Percentiles rank a stretch among this genome's conserved stretches.
These are phyloP conservation scores for Rhodotorula taiwanensis DNA, from an alignment of 768 basidiomycete species.

Conservation along the genomic window DNA sequence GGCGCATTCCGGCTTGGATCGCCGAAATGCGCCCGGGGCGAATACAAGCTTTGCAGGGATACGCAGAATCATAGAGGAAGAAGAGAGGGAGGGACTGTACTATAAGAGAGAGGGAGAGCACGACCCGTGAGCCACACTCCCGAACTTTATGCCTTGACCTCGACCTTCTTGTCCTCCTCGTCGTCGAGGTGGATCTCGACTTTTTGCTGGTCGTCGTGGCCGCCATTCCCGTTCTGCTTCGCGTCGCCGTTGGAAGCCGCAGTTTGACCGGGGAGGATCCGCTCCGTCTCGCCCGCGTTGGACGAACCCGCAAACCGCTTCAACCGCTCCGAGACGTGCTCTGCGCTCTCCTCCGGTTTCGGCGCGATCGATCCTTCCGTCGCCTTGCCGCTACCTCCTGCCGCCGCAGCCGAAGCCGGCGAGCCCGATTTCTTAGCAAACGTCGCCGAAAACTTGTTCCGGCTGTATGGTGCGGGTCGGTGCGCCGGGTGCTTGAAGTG, in stretches of 20 bases:
- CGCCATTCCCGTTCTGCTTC: background rate
- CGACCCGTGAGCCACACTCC: too few relatives aligned
- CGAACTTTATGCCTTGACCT: background rate
- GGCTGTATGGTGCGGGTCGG: constrained; percentile 1
- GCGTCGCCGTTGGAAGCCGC: constrained; percentile 3
- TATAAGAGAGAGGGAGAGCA: too few relatives aligned
- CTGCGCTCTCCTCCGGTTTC: constrained; percentile 25
- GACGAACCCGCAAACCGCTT: constrained; percentile 21
- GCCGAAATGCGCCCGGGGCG: too few relatives aligned
- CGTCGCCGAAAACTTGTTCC: constrained; percentile 21
- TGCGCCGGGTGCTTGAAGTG: constrained; percentile 79
- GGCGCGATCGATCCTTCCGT: constrained; percentile 13
- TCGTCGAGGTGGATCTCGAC: constrained; percentile 11
- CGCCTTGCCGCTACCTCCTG: background rate
- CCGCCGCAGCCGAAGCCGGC: background rate
- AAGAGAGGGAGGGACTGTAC: too few relatives aligned
- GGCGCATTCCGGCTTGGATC: too few relatives aligned
- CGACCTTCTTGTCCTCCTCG: constrained; percentile 6
- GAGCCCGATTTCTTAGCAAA: constrained; percentile 9
- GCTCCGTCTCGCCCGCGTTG: constrained; percentile 13
- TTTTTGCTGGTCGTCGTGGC: constrained; percentile 8
- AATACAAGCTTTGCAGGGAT: too few relatives aligned
- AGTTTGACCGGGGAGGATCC: constrained; percentile 29
- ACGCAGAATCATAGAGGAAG: too few relatives aligned
- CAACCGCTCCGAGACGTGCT: constrained; percentile 32